Evolutionary conservation across 257 asterid species (phyloP).

Genomic region (Ocimum tenuiflorum): DNA sequence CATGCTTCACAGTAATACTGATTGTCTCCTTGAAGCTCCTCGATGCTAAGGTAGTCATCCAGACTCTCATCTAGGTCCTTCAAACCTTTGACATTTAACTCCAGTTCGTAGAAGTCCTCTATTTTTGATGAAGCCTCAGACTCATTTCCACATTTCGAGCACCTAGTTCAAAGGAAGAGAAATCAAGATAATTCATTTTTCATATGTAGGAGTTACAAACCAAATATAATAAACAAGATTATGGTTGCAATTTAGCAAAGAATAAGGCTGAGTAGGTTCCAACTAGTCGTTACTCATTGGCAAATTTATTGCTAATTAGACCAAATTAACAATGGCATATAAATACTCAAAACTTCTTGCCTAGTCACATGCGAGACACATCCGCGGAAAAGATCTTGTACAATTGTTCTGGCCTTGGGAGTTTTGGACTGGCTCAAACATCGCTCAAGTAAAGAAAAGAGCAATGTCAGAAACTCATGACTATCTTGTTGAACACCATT

Average conservation of each 20-base stretch:
- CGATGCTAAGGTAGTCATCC: constrained; percentile 81
- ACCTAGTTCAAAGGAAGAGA: constrained; percentile 37
- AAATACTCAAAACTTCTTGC: constrained; percentile 31
- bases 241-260: background rate
- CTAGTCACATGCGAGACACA: constrained; percentile 90
- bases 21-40: constrained; percentile 94
- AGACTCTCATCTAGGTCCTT: constrained; percentile 80
- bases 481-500: constrained; percentile 97
- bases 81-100: constrained; percentile 89
- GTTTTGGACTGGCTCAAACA: constrained; percentile 71
- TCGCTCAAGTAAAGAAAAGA: constrained; percentile 82
- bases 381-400: constrained; percentile 95
- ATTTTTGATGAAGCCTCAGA: constrained; percentile 88
- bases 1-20: constrained; percentile 83
- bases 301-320: background rate
- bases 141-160: constrained; percentile 87
- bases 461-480: constrained; percentile 93
- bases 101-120: constrained; percentile 94
- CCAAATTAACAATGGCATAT: background rate
- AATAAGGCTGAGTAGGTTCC: background rate
- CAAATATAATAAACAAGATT: background rate
- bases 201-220: background rate
- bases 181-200: constrained; percentile 11
- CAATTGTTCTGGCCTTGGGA: constrained; percentile 62
- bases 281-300: background rate